phyloP scores from a whole-genome alignment of 1,139 yeast genomes.

The Tardiomyces depauwii region DNA sequence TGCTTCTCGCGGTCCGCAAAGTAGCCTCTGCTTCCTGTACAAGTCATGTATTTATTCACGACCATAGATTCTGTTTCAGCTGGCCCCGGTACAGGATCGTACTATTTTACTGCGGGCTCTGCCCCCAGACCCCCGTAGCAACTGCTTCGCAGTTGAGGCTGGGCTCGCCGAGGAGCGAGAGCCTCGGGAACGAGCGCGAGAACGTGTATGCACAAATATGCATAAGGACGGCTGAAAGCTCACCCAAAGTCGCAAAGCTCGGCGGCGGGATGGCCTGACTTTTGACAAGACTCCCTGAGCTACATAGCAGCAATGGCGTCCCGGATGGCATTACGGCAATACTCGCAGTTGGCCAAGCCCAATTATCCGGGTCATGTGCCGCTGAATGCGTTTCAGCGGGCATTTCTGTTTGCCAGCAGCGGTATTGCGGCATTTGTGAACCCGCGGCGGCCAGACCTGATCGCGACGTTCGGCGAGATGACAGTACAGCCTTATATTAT shows the following conservation, averaged over 20 bases:
- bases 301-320: background rate
- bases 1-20: background rate
- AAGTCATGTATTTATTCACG: background rate
- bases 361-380: slow-evolving; percentile 75
- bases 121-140: too few relatives aligned
- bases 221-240: too few relatives aligned
- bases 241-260: too few relatives aligned
- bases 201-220: too few relatives aligned
- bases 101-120: too few relatives aligned
- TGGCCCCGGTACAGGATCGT: too few relatives aligned
- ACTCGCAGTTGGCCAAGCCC: background rate
- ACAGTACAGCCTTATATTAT: slow-evolving; percentile 70
- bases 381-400: slow-evolving; percentile 49
- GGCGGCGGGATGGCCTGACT: too few relatives aligned
- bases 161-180: too few relatives aligned
- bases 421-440: slow-evolving; percentile 76
- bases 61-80: too few relatives aligned
- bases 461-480: slow-evolving; percentile 92
- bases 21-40: background rate
- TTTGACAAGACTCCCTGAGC: too few relatives aligned
- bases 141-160: too few relatives aligned
- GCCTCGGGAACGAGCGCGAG: too few relatives aligned
- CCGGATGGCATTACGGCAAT: background rate
- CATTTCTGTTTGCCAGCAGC: slow-evolving; percentile 56
- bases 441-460: slow-evolving; percentile 61